A percentile compares a stretch with the other conserved stretches of the same genome.
These are phyloP conservation scores for Henckelia pumila DNA, from an alignment of 257 asterid species.

Conservation along the genomic window DNA sequence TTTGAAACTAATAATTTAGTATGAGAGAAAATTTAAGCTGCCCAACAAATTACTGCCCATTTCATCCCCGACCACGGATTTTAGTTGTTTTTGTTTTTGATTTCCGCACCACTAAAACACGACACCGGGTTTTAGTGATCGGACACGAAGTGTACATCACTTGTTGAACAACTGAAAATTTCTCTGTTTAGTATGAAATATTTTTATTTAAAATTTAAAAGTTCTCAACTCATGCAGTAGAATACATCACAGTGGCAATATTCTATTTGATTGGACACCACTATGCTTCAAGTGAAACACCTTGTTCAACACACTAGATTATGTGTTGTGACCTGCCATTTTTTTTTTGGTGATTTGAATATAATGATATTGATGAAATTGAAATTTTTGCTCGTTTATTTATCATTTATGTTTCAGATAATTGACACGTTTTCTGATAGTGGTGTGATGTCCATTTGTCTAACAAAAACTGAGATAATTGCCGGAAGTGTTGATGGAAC, in stretches of 20 bases:
- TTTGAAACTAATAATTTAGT: background rate
- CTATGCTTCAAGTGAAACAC: background rate
- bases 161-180: too few species aligned
- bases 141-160: too few species aligned
- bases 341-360: background rate
- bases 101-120: too few species aligned
- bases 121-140: too few species aligned
- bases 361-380: too few species aligned
- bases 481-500: conserved; percentile 99
- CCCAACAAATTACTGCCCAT: too few species aligned
- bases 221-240: background rate
- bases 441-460: conserved; percentile 88
- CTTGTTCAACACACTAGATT: background rate
- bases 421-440: conserved; percentile 75
- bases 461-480: conserved; percentile 83
- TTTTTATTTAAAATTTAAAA: background rate
- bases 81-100: too few species aligned
- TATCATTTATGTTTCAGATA: conserved; percentile 63
- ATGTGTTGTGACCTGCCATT: background rate
- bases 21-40: too few species aligned
- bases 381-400: background rate
- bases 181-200: background rate
- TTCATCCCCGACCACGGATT: too few species aligned
- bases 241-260: background rate
- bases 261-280: background rate